A percentile compares a stretch with the other conserved stretches of the same genome.
Evolutionary conservation across 495 filamentous ascomycete species (phyloP).

Genomic region (Aspergillus asperescens): DNA sequence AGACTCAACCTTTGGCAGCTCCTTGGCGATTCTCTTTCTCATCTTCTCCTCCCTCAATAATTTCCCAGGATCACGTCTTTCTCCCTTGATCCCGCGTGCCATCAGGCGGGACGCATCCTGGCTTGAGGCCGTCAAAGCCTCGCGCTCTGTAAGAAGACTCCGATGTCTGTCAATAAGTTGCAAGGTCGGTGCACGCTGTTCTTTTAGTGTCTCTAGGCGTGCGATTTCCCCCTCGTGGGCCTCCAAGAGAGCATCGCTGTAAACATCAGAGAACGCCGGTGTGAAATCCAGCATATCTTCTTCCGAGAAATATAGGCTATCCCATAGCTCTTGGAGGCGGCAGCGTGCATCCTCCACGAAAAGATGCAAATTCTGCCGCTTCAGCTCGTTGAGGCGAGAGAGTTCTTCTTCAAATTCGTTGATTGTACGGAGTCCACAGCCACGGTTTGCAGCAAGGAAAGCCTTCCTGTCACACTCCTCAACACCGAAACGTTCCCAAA

Average conservation of each 20-base stretch:
- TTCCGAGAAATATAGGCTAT: conserved; percentile 86
- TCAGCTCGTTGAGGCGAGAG: conserved; percentile 78
- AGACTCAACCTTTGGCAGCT: conserved; percentile 82
- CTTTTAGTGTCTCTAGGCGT: conserved; percentile 73
- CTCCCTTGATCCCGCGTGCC: conserved; percentile 79
- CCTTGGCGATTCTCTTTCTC: conserved; percentile 92
- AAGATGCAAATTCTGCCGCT: conserved; percentile 86
- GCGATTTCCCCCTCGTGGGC: conserved; percentile 85
- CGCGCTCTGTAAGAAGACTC: conserved; percentile 76
- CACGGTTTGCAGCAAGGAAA: conserved; percentile 67
- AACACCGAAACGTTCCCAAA: conserved; percentile 85
- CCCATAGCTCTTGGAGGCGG: conserved; percentile 91
- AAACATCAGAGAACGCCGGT: conserved; percentile 78
- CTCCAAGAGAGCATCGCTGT: conserved; percentile 80
- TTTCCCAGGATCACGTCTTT: conserved; percentile 87
- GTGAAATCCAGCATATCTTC: conserved; percentile 98
- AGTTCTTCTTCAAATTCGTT: conserved; percentile 94
- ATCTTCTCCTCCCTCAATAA: conserved; percentile 97
- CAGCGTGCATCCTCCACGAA: conserved; percentile 92
- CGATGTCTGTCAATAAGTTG: conserved; percentile 79
- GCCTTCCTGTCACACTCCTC: conserved; percentile 75
- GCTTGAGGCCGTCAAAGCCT: conserved; percentile 79
- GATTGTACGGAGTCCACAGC: conserved; percentile 79
- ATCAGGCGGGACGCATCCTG: conserved; percentile 93
- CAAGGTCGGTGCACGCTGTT: conserved; percentile 81